A percentile compares a stretch with the other conserved stretches of the same genome.
These are phyloP conservation scores for Przewalskia tangutica DNA, from an alignment of 257 asterid genomes.

Conservation along the genomic window DNA sequence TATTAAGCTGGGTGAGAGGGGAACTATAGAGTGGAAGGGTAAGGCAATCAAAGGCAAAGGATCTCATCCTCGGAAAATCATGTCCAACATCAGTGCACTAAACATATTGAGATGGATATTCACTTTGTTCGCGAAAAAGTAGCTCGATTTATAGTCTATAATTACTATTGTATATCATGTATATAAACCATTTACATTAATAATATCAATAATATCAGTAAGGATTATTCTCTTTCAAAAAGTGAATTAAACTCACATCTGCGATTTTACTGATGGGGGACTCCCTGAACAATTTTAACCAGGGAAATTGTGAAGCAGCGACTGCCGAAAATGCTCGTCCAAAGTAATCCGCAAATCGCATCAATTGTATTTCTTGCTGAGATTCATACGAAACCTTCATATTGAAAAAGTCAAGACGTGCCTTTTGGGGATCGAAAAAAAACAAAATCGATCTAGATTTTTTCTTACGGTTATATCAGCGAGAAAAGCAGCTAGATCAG, in stretches of 20 bases:
- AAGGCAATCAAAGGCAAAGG: too few relatives aligned
- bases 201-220: too few relatives aligned
- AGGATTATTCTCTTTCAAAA: too few relatives aligned
- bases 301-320: conserved; percentile 65
- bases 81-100: too few relatives aligned
- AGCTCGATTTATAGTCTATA: too few relatives aligned
- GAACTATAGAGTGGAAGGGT: too few relatives aligned
- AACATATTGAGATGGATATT: too few relatives aligned
- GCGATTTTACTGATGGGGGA: conserved; percentile 53
- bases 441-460: neutral
- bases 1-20: too few relatives aligned
- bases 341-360: conserved; percentile 88
- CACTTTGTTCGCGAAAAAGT: too few relatives aligned
- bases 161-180: too few relatives aligned
- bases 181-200: too few relatives aligned
- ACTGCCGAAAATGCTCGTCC: conserved; percentile 84
- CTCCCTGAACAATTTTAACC: conserved; percentile 83
- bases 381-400: conserved; percentile 66
- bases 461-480: conserved; percentile 43
- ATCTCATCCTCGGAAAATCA: too few relatives aligned
- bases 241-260: conserved; percentile 43
- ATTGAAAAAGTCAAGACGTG: neutral
- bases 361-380: conserved; percentile 69
- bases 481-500: conserved; percentile 58
- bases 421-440: neutral